Conservation (phyloP, 768 basidiomycete genomes). For the Pleurotus tuoliensis region DNA sequence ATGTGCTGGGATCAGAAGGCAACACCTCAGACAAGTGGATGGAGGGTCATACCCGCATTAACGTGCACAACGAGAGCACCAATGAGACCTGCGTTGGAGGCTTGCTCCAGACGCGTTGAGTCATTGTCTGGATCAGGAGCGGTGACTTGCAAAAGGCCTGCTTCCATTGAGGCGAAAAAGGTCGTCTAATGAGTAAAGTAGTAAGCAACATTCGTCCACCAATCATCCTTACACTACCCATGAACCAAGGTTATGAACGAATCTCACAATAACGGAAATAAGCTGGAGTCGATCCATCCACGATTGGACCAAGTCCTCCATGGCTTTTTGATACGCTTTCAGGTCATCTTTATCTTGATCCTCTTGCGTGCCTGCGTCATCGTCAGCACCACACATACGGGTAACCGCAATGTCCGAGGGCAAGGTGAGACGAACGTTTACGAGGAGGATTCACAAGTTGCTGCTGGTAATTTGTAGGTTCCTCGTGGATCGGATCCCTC, state of each 20-base stretch:
- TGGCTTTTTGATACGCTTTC: constrained; percentile 36
- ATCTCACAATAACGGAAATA: constrained; percentile 53
- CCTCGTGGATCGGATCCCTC: neutral
- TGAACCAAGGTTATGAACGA: neutral
- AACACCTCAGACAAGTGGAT: no score
- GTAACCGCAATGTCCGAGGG: no score
- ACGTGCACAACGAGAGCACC: constrained; percentile 53
- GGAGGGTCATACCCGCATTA: constrained; percentile 36
- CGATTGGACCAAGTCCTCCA: constrained; percentile 49
- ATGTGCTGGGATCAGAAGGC: no score
- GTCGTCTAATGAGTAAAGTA: constrained; percentile 40
- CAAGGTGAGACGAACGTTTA: neutral
- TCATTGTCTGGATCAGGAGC: constrained; percentile 22
- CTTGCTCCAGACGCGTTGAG: constrained; percentile 18
- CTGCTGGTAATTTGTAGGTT: neutral
- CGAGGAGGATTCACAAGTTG: neutral
- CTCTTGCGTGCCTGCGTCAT: constrained; percentile 27
- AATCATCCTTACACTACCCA: neutral
- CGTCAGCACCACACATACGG: neutral
- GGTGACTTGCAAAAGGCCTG: constrained; percentile 44
- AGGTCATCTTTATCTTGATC: constrained; percentile 49
- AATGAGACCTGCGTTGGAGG: constrained; percentile 43
- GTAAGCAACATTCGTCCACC: neutral
- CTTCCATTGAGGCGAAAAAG: constrained; percentile 59
- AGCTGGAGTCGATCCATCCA: constrained; percentile 64